These are phyloP conservation scores for Aspergillus carlsbadensis DNA, from an alignment of 495 filamentous ascomycete species.

Conservation along the genomic window DNA sequence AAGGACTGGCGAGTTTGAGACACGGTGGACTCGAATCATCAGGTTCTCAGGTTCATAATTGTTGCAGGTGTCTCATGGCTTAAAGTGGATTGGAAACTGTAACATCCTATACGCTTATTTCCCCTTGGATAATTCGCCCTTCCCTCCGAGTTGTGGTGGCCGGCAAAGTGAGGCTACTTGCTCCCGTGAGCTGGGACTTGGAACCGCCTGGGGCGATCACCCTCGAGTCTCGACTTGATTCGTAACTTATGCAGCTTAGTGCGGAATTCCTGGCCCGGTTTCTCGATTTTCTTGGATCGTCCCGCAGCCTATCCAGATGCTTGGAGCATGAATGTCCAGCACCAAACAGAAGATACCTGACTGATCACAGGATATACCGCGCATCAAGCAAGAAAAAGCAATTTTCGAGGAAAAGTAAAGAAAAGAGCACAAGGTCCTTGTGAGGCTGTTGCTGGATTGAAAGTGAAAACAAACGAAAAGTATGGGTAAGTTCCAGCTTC, in stretches of 20 bases:
- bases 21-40: no score
- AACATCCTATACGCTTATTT: no score
- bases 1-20: no score
- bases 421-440: neutral
- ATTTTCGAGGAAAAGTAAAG: neutral
- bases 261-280: conserved; percentile 3
- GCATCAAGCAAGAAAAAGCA: conserved; percentile 1
- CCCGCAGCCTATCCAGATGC: neutral
- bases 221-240: neutral
- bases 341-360: conserved; percentile 2
- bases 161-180: conserved; percentile 4
- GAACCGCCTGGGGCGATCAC: conserved; percentile 9
- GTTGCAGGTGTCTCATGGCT: no score
- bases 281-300: neutral
- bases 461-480: neutral
- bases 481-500: neutral
- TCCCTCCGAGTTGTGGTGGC: neutral
- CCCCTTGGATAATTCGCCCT: no score
- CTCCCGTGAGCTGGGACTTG: neutral
- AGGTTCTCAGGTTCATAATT: no score
- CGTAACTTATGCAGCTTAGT: conserved; percentile 3
- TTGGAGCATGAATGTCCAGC: neutral
- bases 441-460: neutral
- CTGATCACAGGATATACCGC: conserved; percentile 3
- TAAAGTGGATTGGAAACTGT: no score